Conservation (phyloP, 352 stramenopile species). For the Blastocystis sp. region DNA sequence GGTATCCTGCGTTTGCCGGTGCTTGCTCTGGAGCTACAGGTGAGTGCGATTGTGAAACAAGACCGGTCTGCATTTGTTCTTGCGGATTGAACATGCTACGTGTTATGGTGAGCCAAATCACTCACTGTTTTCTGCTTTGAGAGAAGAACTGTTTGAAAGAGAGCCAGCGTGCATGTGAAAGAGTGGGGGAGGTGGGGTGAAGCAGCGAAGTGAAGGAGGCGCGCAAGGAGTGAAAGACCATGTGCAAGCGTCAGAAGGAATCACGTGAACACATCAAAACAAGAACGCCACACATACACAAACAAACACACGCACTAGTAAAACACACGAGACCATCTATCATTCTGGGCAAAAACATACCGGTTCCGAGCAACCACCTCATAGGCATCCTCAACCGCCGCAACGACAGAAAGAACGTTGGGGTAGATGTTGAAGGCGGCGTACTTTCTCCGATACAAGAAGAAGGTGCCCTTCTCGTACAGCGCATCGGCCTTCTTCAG, state of each 20-base stretch:
- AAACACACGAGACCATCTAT: conserved; percentile 60
- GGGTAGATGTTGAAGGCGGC: conserved; percentile 36
- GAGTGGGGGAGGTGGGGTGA: too few species aligned
- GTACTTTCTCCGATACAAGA: conserved; percentile 21
- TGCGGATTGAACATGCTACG: not conserved
- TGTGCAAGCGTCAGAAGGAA: too few species aligned
- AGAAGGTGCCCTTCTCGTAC: conserved; percentile 47
- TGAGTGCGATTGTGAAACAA: not conserved
- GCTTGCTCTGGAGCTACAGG: not conserved
- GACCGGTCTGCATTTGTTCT: not conserved
- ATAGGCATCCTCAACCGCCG: conserved; percentile 20
- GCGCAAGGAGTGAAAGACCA: too few species aligned
- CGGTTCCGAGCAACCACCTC: conserved; percentile 15
- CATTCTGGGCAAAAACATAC: conserved; percentile 9
- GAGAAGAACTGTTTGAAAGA: too few species aligned
- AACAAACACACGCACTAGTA: conserved; percentile 18
- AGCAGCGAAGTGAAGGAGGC: too few species aligned
- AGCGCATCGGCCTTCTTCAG: conserved; percentile 7
- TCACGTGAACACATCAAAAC: too few species aligned
- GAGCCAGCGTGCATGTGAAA: too few species aligned
- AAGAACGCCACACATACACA: too few species aligned
- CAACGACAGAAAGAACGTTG: conserved; percentile 7
- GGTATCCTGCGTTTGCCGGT: not conserved
- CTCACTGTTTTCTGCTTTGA: too few species aligned
- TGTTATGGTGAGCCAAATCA: too few species aligned